These are phyloP conservation scores for Nicotiana noctiflora DNA, from an alignment of 257 asterid species.

Conservation along the genomic window DNA sequence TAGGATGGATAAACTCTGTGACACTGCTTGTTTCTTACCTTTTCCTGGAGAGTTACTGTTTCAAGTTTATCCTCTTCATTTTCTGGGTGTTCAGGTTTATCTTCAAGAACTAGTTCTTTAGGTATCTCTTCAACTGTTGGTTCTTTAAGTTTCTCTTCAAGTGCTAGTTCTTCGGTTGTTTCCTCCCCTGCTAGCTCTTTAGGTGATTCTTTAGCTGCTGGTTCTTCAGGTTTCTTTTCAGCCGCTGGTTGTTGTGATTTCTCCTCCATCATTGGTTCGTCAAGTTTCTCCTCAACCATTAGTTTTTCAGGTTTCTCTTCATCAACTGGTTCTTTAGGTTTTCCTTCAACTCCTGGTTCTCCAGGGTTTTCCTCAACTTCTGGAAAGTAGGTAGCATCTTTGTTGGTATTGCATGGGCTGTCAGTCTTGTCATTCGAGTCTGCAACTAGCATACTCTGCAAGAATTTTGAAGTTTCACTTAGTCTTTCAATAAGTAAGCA, in stretches of 20 bases:
- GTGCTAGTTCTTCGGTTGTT: background rate
- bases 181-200: background rate
- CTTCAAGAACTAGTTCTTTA: background rate
- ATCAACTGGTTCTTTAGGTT: background rate
- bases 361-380: background rate
- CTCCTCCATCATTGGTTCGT: background rate
- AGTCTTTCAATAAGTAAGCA: background rate
- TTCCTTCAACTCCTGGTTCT: background rate
- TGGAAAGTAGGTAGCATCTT: background rate
- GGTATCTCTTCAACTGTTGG: background rate
- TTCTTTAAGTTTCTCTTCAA: background rate
- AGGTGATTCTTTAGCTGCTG: background rate
- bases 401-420: constrained; percentile 3
- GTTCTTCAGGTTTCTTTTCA: background rate
- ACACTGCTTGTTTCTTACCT: background rate
- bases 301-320: background rate
- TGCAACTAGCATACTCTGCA: background rate
- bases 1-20: background rate
- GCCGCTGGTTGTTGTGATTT: background rate
- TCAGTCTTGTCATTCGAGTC: constrained; percentile 13
- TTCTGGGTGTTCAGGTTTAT: background rate
- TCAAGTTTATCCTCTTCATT: background rate
- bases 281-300: background rate
- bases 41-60: background rate
- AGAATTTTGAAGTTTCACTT: background rate